These are phyloP conservation scores for Ligustrum vulgare DNA, from an alignment of 257 asterid genomes.

Conservation along the genomic window DNA sequence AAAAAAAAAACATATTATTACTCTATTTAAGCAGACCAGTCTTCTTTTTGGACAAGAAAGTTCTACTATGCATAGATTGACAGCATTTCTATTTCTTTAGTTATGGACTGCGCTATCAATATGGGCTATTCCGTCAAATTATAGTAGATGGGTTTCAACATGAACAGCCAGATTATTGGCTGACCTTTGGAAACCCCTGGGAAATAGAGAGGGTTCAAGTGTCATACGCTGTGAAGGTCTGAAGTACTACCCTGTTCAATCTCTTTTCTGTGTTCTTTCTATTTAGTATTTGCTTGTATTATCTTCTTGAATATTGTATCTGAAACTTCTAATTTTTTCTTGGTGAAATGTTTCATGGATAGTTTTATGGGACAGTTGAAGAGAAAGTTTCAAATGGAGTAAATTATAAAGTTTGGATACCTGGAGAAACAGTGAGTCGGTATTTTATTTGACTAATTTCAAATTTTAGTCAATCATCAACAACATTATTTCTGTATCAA, in stretches of 20 bases:
- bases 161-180: constrained; percentile 58
- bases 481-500: not conserved
- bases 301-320: constrained; percentile 17
- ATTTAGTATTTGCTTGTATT: not conserved
- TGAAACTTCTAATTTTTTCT: constrained; percentile 22
- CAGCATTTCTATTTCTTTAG: constrained; percentile 28
- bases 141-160: constrained; percentile 55
- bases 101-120: constrained; percentile 56
- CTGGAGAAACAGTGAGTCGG: constrained; percentile 53
- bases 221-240: constrained; percentile 54
- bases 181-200: constrained; percentile 60
- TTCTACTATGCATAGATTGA: constrained; percentile 13
- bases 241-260: constrained; percentile 23
- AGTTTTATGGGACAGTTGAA: constrained; percentile 50
- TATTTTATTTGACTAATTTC: constrained; percentile 8
- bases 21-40: not conserved
- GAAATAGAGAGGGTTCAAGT: constrained; percentile 59
- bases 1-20: not conserved
- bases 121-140: constrained; percentile 54
- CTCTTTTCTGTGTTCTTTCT: constrained; percentile 12
- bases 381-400: constrained; percentile 43
- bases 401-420: constrained; percentile 43
- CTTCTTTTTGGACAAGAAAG: not conserved
- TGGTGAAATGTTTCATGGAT: constrained; percentile 4
- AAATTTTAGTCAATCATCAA: not conserved